Evolutionary conservation across 164 flowering plant genomes (phyloP).

Genomic region (Piper betle): DNA sequence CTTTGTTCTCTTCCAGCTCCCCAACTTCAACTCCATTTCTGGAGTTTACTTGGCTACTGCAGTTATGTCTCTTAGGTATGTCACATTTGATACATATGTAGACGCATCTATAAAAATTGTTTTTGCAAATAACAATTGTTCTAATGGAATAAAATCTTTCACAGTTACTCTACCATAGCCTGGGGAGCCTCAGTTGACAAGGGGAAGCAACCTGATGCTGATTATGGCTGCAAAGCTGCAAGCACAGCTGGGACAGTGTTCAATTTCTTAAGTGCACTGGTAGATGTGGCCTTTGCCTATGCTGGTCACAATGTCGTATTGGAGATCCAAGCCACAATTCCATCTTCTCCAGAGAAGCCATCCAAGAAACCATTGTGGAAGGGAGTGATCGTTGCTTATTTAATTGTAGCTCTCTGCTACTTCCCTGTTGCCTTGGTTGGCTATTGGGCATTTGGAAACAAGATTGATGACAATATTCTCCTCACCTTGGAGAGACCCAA

Average conservation of each 20-base stretch:
- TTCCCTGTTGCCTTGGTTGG: constrained; percentile 51
- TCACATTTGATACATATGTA: not conserved
- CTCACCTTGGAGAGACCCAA: constrained; percentile 33
- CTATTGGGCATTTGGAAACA: constrained; percentile 37
- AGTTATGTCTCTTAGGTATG: constrained; percentile 56
- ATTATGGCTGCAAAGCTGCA: constrained; percentile 20
- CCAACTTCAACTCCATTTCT: constrained; percentile 52
- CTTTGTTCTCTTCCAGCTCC: constrained; percentile 45
- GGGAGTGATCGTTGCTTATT: constrained; percentile 38
- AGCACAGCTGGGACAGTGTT: constrained; percentile 24
- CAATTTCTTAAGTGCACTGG: constrained; percentile 39
- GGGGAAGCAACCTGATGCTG: constrained; percentile 29
- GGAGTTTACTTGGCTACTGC: constrained; percentile 56
- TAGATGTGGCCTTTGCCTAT: constrained; percentile 53
- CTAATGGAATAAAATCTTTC: not conserved
- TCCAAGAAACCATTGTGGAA: constrained; percentile 62
- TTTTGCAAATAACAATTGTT: not conserved
- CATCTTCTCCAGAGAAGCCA: constrained; percentile 50
- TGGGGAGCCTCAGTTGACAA: constrained; percentile 33
- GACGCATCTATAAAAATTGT: no score
- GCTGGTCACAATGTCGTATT: constrained; percentile 66
- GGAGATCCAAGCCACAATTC: constrained; percentile 67
- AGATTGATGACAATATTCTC: constrained; percentile 43
- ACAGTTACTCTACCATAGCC: constrained; percentile 48
- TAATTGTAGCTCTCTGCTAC: constrained; percentile 35